These are phyloP conservation scores for Aspergillus sp. DNA, from an alignment of 2,329 filamentous ascomycete genomes.

Conservation along the genomic window DNA sequence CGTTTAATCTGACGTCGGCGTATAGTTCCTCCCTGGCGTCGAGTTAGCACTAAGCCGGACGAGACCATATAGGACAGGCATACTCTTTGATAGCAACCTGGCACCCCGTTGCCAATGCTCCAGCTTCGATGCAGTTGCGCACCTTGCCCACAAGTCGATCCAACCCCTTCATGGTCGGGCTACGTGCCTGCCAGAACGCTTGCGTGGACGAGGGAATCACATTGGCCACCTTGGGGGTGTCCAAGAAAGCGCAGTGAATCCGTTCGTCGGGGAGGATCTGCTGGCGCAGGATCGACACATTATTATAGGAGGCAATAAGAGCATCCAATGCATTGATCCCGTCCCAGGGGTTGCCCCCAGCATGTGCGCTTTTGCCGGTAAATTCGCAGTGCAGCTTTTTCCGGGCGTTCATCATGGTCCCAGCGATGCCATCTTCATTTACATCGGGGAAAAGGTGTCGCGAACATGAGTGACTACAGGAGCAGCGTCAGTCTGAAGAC, in stretches of 20 bases:
- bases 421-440: constrained; percentile 17
- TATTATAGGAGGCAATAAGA: constrained; percentile 40
- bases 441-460: constrained; percentile 19
- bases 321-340: constrained; percentile 55
- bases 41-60: not conserved
- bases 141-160: constrained; percentile 21
- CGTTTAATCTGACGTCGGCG: constrained; percentile 40
- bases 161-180: constrained; percentile 36
- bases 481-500: not conserved
- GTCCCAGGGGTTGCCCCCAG: constrained; percentile 50
- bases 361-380: constrained; percentile 48
- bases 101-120: constrained; percentile 29
- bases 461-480: constrained; percentile 17
- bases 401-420: constrained; percentile 25
- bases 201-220: constrained; percentile 48
- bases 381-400: constrained; percentile 35
- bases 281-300: constrained; percentile 47
- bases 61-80: not conserved
- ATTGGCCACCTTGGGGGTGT: constrained; percentile 48
- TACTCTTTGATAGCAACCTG: constrained; percentile 25
- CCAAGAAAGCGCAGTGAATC: constrained; percentile 47
- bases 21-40: constrained; percentile 26
- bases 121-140: constrained; percentile 29
- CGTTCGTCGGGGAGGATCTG: constrained; percentile 47
- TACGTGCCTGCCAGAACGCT: constrained; percentile 40